These are phyloP conservation scores for Gastrolobium villosum DNA, from an alignment of 306 rosid genomes.

Conservation along the genomic window DNA sequence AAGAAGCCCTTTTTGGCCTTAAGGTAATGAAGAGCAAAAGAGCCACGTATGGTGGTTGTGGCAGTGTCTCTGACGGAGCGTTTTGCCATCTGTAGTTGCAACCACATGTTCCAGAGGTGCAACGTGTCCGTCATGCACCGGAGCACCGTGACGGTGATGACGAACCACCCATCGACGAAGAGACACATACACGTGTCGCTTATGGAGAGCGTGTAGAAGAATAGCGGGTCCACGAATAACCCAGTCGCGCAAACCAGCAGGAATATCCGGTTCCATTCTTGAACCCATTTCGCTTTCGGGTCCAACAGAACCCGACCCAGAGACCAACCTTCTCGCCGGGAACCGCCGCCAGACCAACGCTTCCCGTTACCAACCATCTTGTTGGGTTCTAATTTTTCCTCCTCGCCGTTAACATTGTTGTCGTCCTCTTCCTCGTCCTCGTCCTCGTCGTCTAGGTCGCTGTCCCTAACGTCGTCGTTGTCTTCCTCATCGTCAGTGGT, in stretches of 20 bases:
- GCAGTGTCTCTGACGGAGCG: conserved; percentile 12
- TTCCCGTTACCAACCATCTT: too few species aligned
- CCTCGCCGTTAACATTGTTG: conserved; percentile 1
- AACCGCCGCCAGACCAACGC: background rate
- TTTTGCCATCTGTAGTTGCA: conserved; percentile 71
- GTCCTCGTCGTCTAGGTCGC: conserved; percentile 7
- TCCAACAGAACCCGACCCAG: conserved; percentile 52
- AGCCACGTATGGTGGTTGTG: conserved; percentile 13
- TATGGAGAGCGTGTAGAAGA: conserved; percentile 83
- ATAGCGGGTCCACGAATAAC: conserved; percentile 86
- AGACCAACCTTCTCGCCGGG: conserved; percentile 39
- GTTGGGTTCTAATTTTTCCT: background rate
- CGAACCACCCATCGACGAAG: conserved; percentile 91
- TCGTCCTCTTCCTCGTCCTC: background rate
- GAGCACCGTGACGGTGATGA: conserved; percentile 87
- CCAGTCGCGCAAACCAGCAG: conserved; percentile 76
- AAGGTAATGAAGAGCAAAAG: conserved; percentile 63
- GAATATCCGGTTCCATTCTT: conserved; percentile 89
- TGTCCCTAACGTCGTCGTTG: background rate
- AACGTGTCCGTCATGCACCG: conserved; percentile 94
- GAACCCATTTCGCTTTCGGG: conserved; percentile 74
- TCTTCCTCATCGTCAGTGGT: conserved; percentile 33
- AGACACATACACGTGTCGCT: conserved; percentile 86
- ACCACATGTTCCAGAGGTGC: conserved; percentile 96
- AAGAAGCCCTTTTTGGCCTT: conserved; percentile 68